phyloP scores from a whole-genome alignment of 1,284 basidiomycete species.

The Blastosporella zonata region DNA sequence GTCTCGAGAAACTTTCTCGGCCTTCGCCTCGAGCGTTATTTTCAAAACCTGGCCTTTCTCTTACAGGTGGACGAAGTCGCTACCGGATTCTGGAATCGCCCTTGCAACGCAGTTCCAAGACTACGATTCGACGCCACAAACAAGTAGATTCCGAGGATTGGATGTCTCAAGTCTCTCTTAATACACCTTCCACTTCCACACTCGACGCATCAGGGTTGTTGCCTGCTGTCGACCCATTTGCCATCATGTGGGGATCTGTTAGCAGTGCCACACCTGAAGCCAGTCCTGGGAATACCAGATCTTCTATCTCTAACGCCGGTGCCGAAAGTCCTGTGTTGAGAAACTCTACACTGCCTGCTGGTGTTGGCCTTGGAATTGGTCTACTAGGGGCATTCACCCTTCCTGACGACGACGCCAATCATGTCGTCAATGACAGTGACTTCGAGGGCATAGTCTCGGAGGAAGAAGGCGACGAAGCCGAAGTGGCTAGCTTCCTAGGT shows the following conservation, averaged over 20 bases:
- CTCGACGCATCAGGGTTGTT: slow-evolving; percentile 19
- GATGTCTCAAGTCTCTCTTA: slow-evolving; percentile 40
- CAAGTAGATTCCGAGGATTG: slow-evolving; percentile 43
- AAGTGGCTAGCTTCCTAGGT: slow-evolving; percentile 28
- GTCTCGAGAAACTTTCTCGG: slow-evolving; percentile 30
- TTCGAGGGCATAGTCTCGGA: slow-evolving; percentile 26
- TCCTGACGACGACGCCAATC: slow-evolving; percentile 27
- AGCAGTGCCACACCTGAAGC: slow-evolving; percentile 14
- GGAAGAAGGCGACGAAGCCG: slow-evolving; percentile 29
- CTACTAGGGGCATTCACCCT: slow-evolving; percentile 54
- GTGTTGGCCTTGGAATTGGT: slow-evolving; percentile 46
- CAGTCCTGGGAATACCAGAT: slow-evolving; percentile 25
- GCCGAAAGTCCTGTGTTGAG: slow-evolving; percentile 61
- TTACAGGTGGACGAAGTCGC: slow-evolving; percentile 21
- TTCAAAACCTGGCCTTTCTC: slow-evolving; percentile 29
- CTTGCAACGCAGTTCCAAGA: slow-evolving; percentile 24
- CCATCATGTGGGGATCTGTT: slow-evolving; percentile 31
- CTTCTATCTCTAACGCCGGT: slow-evolving; percentile 39
- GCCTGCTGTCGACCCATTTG: slow-evolving; percentile 34
- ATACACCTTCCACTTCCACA: slow-evolving; percentile 21
- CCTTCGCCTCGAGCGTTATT: slow-evolving; percentile 39
- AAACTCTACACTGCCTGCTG: slow-evolving; percentile 35
- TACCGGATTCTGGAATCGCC: slow-evolving; percentile 32
- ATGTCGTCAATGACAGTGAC: slow-evolving; percentile 26
- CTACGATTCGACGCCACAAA: slow-evolving; percentile 24